Base-by-base conservation (phyloP, 129 eudicot genomes). In the Tagetes erecta region DNA sequence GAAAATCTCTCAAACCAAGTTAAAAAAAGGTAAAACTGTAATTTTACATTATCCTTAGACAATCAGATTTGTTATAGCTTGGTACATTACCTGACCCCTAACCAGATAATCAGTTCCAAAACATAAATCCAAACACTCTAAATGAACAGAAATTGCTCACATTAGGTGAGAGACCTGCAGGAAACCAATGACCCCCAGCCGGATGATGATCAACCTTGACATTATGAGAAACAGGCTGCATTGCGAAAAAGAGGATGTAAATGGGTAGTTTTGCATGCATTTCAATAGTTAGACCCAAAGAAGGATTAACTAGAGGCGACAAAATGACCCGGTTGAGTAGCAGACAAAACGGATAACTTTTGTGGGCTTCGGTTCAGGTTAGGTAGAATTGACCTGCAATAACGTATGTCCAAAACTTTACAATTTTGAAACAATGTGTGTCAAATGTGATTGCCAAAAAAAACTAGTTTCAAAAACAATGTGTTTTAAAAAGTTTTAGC, bases 141-240 rank as follows among this genome's bases (percentile, higher is more conserved):
- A 69, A 76, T 39, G 41, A 60, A n/a, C 20, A 62, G 58, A 57
- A 45, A 60, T 49, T 64, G 63, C 97, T 94, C 79, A 94, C 98
- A 79, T 94, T 90, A 66, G 97, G 97, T 66, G 98, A 94, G 57
- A 94, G 93, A 76, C 98, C 97, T 53, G 98, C 97, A 67, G 96
- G 93, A 72, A 94, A 88, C 98, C 98, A 94, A 72, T 94, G 97
- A 65, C 98, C 98, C 64, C 93, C 98, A 72, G 96, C 96, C 36
- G 98, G 98, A 80, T 94, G 89, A 74, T 94, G 98, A 76, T 94
- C 89, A 9, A 94, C 97, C 84, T 85, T 90, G 57, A 80, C 80
- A 67, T 90, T 91, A 39, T 88, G 96, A 64, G 96, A 83, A 67
- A 90, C 98, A 31, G 84, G 91, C 98, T 94, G 69, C 78, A 73